Conservation (phyloP, 495 filamentous ascomycete species). For the Letharia columbiana region DNA sequence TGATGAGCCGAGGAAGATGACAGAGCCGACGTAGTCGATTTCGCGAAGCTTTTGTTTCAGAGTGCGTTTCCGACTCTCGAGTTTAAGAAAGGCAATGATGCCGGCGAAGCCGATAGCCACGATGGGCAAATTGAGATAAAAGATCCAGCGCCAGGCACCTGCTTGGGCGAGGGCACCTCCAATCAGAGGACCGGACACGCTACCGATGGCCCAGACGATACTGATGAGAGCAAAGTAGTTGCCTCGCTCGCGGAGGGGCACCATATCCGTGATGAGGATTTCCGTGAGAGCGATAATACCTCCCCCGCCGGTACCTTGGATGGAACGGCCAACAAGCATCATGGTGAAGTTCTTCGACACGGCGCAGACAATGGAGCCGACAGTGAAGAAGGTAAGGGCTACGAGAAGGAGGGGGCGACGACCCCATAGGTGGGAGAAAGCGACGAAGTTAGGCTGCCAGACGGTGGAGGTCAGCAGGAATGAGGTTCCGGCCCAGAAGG, state of each 20-base stretch:
- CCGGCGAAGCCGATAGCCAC: conserved; percentile 15
- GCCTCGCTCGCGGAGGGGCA: conserved; percentile 24
- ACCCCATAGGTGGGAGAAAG: conserved; percentile 47
- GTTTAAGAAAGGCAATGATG: conserved; percentile 20
- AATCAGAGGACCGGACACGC: conserved; percentile 11
- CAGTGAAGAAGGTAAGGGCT: conserved; percentile 19
- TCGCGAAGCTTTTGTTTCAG: conserved; percentile 29
- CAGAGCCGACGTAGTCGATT: conserved; percentile 45
- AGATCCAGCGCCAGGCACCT: conserved; percentile 17
- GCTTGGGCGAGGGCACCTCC: conserved; percentile 14
- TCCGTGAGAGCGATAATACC: conserved; percentile 31
- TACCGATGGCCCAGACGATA: conserved; percentile 27
- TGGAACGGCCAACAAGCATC: conserved; percentile 30
- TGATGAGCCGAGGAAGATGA: conserved; percentile 39
- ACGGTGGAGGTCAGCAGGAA: conserved; percentile 46
- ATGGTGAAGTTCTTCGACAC: conserved; percentile 12
- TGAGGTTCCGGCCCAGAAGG: conserved; percentile 52
- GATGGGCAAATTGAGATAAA: conserved; percentile 25
- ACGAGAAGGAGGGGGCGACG: conserved; percentile 28
- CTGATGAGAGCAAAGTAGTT: conserved; percentile 36
- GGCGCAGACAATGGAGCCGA: conserved; percentile 26
- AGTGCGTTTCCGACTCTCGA: conserved; percentile 16
- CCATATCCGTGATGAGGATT: conserved; percentile 33
- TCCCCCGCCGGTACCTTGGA: conserved; percentile 34
- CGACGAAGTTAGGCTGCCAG: conserved; percentile 14